Evolutionary conservation across 768 basidiomycete genomes (phyloP), one percentile per base, ranked within the genome.

Genomic region (Amanita polypyramis): DNA sequence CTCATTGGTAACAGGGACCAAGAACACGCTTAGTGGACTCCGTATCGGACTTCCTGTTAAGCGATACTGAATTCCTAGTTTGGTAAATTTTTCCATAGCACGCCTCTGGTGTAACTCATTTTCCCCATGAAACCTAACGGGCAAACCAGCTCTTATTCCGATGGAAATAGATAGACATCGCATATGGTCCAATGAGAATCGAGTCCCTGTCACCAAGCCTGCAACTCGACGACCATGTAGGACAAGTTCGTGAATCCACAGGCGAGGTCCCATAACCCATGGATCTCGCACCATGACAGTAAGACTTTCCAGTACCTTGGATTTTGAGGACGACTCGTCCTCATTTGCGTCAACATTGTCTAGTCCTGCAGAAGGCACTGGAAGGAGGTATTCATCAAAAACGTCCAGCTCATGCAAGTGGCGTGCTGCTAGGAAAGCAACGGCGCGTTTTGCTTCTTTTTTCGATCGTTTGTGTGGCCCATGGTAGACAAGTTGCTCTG

Each of bases 381-480:
- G 91, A 8, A 91, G 70, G 2, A 95, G 73, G 57, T 85, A 82
- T 49, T 91, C 81, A 56, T 94, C 83, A 54, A 93, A 83, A 4
- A 88, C 82, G 23, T 83, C 75, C n/a, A 88, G 65, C 23, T 70
- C 67, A 51, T 82, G 76, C 12, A 95, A 70, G 2, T 69, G 68
- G 54, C 77, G 80, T 17, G 89, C 85, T 2, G 85, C 90, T 52
- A 77, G 63, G 60, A 89, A 94, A 0, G 89, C 85, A 9, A 77
- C 89, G 2, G 85, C 84, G 5, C 91, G 80, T 55, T 80, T 88
- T 0, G 92, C 90, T 57, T 87, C 87, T 51, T 75, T 80, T 60
- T 91, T 93, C 10, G 85, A 76, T 37, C 70, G 65, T 49, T 74
- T 77, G 4, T 46, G 51, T 3, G 85, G 82, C 0, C 88, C 88